Conservation (phyloP, 2,329 filamentous ascomycete species). For the Diaporthe aspalathi region DNA sequence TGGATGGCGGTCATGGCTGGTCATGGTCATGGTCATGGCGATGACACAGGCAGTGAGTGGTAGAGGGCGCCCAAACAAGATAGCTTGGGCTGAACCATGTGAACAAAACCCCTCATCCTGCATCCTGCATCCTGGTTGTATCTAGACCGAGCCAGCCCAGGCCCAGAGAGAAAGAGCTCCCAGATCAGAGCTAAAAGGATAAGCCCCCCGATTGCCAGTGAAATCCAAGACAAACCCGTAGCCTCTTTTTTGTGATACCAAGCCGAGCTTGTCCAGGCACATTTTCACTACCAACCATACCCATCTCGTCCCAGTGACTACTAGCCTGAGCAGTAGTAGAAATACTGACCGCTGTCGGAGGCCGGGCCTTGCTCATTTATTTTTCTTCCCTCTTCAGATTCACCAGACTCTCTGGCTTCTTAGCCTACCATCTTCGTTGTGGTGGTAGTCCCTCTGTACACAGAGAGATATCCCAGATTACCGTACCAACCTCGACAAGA, state of each 20-base stretch:
- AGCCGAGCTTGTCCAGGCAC: conserved; percentile 6
- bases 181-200: conserved; percentile 20
- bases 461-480: not conserved
- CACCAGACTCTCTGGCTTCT: not conserved
- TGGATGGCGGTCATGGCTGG: not conserved
- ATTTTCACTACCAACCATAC: not conserved
- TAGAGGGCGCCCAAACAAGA: conserved; percentile 1
- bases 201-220: conserved; percentile 2
- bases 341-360: conserved; percentile 35
- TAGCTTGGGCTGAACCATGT: conserved; percentile 31
- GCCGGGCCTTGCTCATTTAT: conserved; percentile 10
- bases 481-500: not conserved
- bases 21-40: not conserved
- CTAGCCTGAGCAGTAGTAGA: conserved; percentile 14
- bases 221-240: not conserved
- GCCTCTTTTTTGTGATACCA: not conserved
- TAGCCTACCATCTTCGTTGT: conserved; percentile 6
- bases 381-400: too few relatives aligned
- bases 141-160: not conserved
- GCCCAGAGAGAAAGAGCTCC: conserved; percentile 8
- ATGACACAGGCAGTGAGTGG: conserved; percentile 10
- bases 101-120: conserved; percentile 37
- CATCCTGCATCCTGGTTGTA: not conserved
- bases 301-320: not conserved
- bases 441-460: too few relatives aligned